A percentile compares a stretch with the other conserved stretches of the same genome.
phyloP scores from a whole-genome alignment of 2,329 filamentous ascomycete genomes.

The Lasiodiplodia sp. region DNA sequence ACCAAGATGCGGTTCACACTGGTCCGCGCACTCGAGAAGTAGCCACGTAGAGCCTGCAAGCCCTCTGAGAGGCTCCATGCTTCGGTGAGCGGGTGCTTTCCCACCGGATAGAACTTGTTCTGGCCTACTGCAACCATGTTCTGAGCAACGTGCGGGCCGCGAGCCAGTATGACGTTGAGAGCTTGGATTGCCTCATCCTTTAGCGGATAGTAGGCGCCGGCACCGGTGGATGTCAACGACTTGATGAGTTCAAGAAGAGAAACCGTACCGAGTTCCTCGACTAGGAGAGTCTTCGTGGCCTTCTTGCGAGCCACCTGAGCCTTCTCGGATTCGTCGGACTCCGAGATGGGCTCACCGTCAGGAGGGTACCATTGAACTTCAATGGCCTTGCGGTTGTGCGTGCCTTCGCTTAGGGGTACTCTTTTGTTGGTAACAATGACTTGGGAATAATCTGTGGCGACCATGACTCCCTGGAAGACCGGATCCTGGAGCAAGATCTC shows the following conservation, averaged over 20 bases:
- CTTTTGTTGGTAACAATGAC: constrained; percentile 39
- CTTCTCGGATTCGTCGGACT: constrained; percentile 34
- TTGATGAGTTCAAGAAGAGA: constrained; percentile 51
- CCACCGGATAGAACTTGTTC: constrained; percentile 55
- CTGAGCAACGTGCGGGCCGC: constrained; percentile 52
- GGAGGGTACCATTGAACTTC: constrained; percentile 40
- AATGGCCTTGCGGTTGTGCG: constrained; percentile 32
- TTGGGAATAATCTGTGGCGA: constrained; percentile 51
- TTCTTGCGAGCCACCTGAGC: constrained; percentile 33
- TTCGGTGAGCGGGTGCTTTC: constrained; percentile 56
- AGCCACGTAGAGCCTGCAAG: constrained; percentile 66
- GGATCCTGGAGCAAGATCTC: constrained; percentile 50
- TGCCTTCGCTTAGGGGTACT: constrained; percentile 34
- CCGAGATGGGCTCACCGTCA: constrained; percentile 38
- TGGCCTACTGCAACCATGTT: constrained; percentile 56
- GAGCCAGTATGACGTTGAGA: constrained; percentile 64
- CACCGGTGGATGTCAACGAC: constrained; percentile 49
- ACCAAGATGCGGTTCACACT: constrained; percentile 65
- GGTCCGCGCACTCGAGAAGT: constrained; percentile 67
- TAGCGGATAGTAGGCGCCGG: constrained; percentile 47
- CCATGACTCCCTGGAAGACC: constrained; percentile 40
- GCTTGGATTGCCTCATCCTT: constrained; percentile 63
- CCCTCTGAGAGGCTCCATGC: constrained; percentile 55
- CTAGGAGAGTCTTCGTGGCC: constrained; percentile 35
- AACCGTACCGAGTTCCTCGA: constrained; percentile 38